phyloP scores from a whole-genome alignment of 805 yeast species.

The Zygosaccharomyces kombuchaensis region DNA sequence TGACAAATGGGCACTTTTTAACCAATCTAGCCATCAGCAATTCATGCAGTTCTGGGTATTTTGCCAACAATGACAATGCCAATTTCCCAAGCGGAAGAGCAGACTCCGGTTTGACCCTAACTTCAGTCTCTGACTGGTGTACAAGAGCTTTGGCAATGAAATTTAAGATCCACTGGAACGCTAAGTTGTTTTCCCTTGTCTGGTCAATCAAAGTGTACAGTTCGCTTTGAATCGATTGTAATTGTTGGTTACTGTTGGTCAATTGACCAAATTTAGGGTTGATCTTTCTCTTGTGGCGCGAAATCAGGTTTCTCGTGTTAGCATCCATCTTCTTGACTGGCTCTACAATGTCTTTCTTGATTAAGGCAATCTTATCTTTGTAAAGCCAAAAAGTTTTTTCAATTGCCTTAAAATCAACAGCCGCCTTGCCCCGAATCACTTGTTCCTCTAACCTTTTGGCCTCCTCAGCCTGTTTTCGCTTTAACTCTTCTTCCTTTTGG shows the following conservation, averaged over 20 bases:
- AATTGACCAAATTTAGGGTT: constrained; percentile 91
- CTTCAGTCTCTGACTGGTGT: constrained; percentile 90
- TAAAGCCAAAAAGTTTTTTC: constrained; percentile 45
- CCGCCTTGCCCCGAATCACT: constrained; percentile 20
- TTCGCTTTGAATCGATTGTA: constrained; percentile 47
- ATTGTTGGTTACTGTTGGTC: constrained; percentile 64
- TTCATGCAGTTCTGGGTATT: constrained; percentile 41
- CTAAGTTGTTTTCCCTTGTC: constrained; percentile 47
- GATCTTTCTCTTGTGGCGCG: constrained; percentile 65
- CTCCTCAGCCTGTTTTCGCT: constrained; percentile 14
- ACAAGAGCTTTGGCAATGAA: constrained; percentile 81
- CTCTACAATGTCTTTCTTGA: constrained; percentile 55
- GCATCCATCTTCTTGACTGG: constrained; percentile 49
- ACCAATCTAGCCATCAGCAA: constrained; percentile 68
- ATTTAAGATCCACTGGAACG: constrained; percentile 71
- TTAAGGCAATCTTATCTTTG: constrained; percentile 49
- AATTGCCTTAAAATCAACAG: constrained; percentile 34
- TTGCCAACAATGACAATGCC: constrained; percentile 49
- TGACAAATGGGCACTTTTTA: constrained; percentile 83
- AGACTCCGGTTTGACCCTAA: constrained; percentile 68
- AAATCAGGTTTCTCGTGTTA: constrained; percentile 49
- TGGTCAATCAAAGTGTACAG: constrained; percentile 47
- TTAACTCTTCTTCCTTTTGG: constrained; percentile 19
- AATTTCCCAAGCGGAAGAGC: constrained; percentile 76
- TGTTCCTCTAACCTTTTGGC: constrained; percentile 16